These are phyloP conservation scores for Sodiomyces alkalinus DNA, from an alignment of 2,329 filamentous ascomycete species.

Conservation along the genomic window DNA sequence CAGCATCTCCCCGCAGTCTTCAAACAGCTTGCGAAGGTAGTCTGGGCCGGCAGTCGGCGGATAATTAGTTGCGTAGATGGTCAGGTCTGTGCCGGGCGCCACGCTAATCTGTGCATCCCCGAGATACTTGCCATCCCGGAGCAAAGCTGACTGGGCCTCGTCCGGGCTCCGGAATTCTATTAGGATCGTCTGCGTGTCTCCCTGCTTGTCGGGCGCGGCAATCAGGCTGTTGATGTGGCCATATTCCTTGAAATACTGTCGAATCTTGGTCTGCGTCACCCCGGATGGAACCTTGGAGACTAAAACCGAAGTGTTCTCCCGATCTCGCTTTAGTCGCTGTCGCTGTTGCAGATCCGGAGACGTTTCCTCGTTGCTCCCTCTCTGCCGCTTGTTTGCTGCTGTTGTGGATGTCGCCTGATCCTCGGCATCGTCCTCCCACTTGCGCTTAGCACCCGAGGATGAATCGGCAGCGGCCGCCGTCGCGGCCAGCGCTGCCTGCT, in stretches of 20 bases:
- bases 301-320: conserved; percentile 77
- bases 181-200: conserved; percentile 51
- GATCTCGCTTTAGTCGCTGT: conserved; percentile 53
- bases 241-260: conserved; percentile 85
- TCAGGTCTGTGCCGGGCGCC: conserved; percentile 59
- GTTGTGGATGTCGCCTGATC: conserved; percentile 31
- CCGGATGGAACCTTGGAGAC: conserved; percentile 61
- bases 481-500: conserved; percentile 12
- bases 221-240: conserved; percentile 70
- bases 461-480: conserved; percentile 17
- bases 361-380: conserved; percentile 23
- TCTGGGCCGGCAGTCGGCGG: conserved; percentile 59
- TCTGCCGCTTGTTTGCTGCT: conserved; percentile 55
- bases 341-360: too few species aligned
- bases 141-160: conserved; percentile 67
- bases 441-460: conserved; percentile 48
- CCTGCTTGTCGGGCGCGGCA: conserved; percentile 45
- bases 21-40: conserved; percentile 54
- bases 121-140: conserved; percentile 68
- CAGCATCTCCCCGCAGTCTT: conserved; percentile 65
- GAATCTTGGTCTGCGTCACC: conserved; percentile 55
- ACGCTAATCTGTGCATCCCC: conserved; percentile 61
- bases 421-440: conserved; percentile 43
- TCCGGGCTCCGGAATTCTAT: conserved; percentile 75
- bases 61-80: conserved; percentile 84